Percentiles rank a stretch among this genome's conserved stretches.
Conservation (phyloP, 257 asterid species). For the Petunia axillaris region DNA sequence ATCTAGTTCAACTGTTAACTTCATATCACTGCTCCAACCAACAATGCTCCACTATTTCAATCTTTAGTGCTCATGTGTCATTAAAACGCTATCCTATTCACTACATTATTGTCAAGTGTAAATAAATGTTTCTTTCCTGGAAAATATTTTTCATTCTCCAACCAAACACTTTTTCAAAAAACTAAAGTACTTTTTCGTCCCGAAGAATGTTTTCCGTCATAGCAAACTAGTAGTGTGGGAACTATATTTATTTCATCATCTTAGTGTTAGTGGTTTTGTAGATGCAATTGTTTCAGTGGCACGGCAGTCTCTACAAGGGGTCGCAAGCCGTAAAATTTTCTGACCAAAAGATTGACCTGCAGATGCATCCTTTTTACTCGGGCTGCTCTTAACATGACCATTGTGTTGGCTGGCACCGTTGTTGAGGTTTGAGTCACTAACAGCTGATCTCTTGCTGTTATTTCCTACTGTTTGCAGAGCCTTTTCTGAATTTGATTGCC, state of each 20-base stretch:
- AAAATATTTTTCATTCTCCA: no score
- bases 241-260: slow-evolving; percentile 24
- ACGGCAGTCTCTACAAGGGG: slow-evolving; percentile 54
- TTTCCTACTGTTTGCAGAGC: slow-evolving; percentile 34
- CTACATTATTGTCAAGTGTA: not conserved
- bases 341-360: slow-evolving; percentile 44
- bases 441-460: slow-evolving; percentile 31
- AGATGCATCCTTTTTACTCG: slow-evolving; percentile 32
- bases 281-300: slow-evolving; percentile 37
- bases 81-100: not conserved
- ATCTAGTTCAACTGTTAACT: not conserved
- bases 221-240: not conserved
- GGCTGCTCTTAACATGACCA: slow-evolving; percentile 32
- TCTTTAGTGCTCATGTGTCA: not conserved
- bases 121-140: no score
- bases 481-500: slow-evolving; percentile 26
- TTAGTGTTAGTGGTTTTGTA: slow-evolving; percentile 33
- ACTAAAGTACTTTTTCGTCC: no score
- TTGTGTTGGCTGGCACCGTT: slow-evolving; percentile 27
- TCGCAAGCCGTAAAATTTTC: slow-evolving; percentile 45
- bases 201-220: not conserved
- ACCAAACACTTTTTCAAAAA: no score
- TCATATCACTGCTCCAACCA: not conserved
- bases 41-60: not conserved
- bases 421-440: slow-evolving; percentile 30